These are phyloP conservation scores for Stentor roeselii DNA, from an alignment of 73 alveolate species.

Conservation along the genomic window DNA sequence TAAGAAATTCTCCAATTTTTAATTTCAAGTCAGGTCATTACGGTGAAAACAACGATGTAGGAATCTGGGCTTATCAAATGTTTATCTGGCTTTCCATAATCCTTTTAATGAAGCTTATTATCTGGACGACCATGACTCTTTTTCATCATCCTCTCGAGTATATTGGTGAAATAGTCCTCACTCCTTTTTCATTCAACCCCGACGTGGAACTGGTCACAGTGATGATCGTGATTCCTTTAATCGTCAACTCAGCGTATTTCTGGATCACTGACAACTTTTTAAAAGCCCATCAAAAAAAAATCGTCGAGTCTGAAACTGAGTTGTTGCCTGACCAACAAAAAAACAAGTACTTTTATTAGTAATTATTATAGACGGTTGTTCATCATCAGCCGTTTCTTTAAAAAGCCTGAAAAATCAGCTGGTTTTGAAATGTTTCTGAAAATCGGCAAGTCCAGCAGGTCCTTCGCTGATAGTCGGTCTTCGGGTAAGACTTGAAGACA, in stretches of 20 bases:
- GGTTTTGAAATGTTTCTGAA: background rate
- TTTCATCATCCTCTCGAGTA: background rate
- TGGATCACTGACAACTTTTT: slow-evolving; percentile 9
- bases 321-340: background rate
- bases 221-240: slow-evolving; percentile 14
- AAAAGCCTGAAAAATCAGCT: background rate
- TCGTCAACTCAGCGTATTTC: background rate
- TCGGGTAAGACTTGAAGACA: no score
- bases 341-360: background rate
- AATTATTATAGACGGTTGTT: background rate
- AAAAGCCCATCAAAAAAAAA: background rate
- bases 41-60: background rate
- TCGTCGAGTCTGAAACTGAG: background rate
- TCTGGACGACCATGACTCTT: background rate
- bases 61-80: slow-evolving; percentile 15
- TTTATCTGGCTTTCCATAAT: background rate
- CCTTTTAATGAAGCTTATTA: background rate
- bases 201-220: background rate
- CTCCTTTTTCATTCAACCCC: slow-evolving; percentile 1
- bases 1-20: background rate
- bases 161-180: background rate
- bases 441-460: no score
- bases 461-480: no score
- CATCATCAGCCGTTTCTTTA: background rate
- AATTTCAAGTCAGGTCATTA: background rate